Conservation (phyloP, 2,329 filamentous ascomycete species). For the Cladophialophora carrionii region DNA sequence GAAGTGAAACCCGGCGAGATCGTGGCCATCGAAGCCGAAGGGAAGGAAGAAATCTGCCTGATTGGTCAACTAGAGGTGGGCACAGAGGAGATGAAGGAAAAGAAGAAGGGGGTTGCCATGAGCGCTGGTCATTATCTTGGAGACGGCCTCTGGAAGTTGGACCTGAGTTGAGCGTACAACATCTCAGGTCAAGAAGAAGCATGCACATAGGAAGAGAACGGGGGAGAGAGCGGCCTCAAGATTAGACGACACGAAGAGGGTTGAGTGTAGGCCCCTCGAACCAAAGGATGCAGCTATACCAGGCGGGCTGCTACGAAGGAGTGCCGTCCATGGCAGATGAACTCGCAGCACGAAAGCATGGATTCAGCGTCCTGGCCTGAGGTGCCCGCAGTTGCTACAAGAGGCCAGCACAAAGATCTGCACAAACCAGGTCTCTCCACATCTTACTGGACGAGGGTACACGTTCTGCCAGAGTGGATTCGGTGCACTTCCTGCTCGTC, state of each 20-base stretch:
- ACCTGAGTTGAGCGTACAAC: slow-evolving; percentile 49
- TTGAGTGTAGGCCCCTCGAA: no score
- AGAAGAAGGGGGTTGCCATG: slow-evolving; percentile 91
- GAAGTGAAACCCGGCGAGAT: slow-evolving; percentile 80
- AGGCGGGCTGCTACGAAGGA: not conserved
- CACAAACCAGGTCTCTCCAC: not conserved
- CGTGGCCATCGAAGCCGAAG: slow-evolving; percentile 88
- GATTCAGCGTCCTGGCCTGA: not conserved
- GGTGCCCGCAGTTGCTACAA: not conserved
- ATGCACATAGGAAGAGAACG: not conserved
- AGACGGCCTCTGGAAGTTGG: slow-evolving; percentile 86
- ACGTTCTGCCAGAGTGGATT: not conserved
- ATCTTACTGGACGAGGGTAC: not conserved
- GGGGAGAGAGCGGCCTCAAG: not conserved
- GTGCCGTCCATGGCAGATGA: not conserved
- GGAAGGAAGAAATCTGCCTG: slow-evolving; percentile 87
- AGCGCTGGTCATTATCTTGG: slow-evolving; percentile 93
- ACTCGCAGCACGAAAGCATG: not conserved
- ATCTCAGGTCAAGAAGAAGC: not conserved
- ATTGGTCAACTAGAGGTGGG: slow-evolving; percentile 82
- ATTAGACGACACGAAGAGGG: no score
- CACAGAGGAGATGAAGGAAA: slow-evolving; percentile 88
- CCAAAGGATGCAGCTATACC: no score
- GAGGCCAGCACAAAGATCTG: not conserved
- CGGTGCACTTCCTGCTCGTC: not conserved